A percentile compares a stretch with the other conserved stretches of the same genome.
Conservation (phyloP, 2,329 filamentous ascomycete genomes). For the Leptographium flavum region DNA sequence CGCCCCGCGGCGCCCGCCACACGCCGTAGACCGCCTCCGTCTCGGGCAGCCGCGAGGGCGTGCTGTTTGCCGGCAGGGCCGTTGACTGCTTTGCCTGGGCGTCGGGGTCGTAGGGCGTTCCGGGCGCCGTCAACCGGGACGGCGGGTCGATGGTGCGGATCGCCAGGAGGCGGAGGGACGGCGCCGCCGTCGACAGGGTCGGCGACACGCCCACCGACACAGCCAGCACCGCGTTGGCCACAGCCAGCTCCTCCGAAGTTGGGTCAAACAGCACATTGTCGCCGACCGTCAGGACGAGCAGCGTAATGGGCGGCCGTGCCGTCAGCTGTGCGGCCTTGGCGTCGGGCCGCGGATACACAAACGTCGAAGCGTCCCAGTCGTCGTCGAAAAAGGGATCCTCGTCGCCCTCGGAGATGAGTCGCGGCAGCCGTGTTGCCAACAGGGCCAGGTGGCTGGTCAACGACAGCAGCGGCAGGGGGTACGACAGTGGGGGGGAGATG, state of each 20-base stretch:
- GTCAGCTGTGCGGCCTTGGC: not conserved
- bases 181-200: conserved; percentile 10
- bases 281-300: conserved; percentile 77
- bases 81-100: conserved; percentile 23
- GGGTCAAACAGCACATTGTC: conserved; percentile 92
- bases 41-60: conserved; percentile 23
- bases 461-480: conserved; percentile 83
- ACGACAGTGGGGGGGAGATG: conserved; percentile 83
- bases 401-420: conserved; percentile 75
- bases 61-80: conserved; percentile 16
- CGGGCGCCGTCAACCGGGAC: conserved; percentile 56
- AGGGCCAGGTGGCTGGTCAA: conserved; percentile 89
- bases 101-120: conserved; percentile 50
- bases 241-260: conserved; percentile 76
- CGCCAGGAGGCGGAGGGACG: conserved; percentile 45
- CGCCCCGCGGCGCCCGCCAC: conserved; percentile 76
- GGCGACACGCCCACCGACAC: conserved; percentile 54
- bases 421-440: conserved; percentile 70
- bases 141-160: conserved; percentile 64
- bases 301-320: conserved; percentile 64
- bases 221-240: conserved; percentile 79
- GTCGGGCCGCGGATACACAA: conserved; percentile 50
- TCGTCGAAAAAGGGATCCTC: conserved; percentile 97
- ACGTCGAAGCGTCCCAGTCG: conserved; percentile 78
- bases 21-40: conserved; percentile 54